Base-by-base conservation (phyloP, 2,329 filamentous ascomycete genomes). In the Fonsecaea multimorphosa region DNA sequence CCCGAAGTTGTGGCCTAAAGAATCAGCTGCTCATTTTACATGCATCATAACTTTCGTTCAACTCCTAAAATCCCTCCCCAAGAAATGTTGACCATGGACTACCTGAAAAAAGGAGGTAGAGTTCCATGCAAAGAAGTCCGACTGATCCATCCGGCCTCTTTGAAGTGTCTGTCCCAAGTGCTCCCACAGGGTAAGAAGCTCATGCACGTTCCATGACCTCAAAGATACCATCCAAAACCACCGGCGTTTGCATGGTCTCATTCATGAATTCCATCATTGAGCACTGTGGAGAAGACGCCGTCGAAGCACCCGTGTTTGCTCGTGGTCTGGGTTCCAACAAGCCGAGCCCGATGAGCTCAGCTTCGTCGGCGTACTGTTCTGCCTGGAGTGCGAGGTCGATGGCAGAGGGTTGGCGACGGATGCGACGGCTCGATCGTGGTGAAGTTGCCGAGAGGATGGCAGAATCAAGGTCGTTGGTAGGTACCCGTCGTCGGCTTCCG, bases 211-310 rank as follows among this genome's bases (percentile, higher is more conserved):
- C 80, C 78, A 82, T 78, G 34, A 82, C 78, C 72, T 82, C 80
- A 63, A 80, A 78, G 36, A 82, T 82, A 8, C 80, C 80, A 16
- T 80, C 80, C 76, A 82, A 78, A 27, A 82, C 79, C 67, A 78
- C 64, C 1, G 71, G 67, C 2, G 57, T 59, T 19, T 68, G 61
- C 52, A 66, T 65, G 31, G 19, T 61, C 46, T 69, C 68, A 29
- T 31, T 57, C 59, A 70, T 64, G 56, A 65, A 67, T 11, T 67
- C 66, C 60, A 68, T 64, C 60, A 69, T 66, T 8, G 69, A 67
- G 55, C 67, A 69, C 24, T 60, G 62, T 24, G 36, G 31, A 19
- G 61, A 59, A 8, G 64, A 66, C 11, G 29, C 52, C 16, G 64
- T 69, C 9, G 64, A 63, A 8, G 72, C 68, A 38, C n/a, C 31